A percentile compares a stretch with the other conserved stretches of the same genome.
Conservation (phyloP, 306 rosid genomes). For the Acmispon strigosus region DNA sequence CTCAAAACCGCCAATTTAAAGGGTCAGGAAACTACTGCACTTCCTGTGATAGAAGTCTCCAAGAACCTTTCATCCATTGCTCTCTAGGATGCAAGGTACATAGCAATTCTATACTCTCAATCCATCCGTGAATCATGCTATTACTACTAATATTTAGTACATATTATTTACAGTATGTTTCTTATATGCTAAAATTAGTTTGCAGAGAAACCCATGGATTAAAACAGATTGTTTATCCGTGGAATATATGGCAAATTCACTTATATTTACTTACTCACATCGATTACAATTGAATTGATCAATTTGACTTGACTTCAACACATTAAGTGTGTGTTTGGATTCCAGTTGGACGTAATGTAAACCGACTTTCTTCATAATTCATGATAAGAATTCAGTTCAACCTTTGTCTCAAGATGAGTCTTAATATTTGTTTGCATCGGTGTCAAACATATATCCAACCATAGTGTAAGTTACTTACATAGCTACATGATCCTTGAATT, state of each 20-base stretch:
- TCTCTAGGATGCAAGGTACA: constrained; percentile 93
- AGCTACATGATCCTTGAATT: background rate
- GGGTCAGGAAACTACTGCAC: constrained; percentile 94
- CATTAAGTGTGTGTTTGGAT: background rate
- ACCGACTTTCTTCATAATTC: too few species aligned
- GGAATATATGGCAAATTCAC: background rate
- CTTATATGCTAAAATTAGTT: too few species aligned
- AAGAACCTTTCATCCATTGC: constrained; percentile 92
- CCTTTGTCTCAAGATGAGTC: too few species aligned
- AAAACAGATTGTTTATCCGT: background rate
- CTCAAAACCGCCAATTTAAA: constrained; percentile 95
- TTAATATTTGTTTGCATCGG: too few species aligned
- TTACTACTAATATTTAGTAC: too few species aligned
- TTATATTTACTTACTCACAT: background rate
- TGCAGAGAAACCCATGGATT: background rate
- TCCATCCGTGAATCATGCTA: too few species aligned
- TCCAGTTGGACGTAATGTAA: too few species aligned
- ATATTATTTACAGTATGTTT: too few species aligned
- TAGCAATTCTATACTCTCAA: background rate
- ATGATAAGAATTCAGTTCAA: too few species aligned
- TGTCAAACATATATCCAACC: too few species aligned
- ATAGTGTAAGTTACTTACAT: too few species aligned
- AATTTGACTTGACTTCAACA: background rate
- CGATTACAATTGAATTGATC: background rate
- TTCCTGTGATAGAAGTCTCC: constrained; percentile 92